These are phyloP conservation scores for Zygnema cylindricum DNA, from an alignment of 139 green algal species.

Conservation along the genomic window DNA sequence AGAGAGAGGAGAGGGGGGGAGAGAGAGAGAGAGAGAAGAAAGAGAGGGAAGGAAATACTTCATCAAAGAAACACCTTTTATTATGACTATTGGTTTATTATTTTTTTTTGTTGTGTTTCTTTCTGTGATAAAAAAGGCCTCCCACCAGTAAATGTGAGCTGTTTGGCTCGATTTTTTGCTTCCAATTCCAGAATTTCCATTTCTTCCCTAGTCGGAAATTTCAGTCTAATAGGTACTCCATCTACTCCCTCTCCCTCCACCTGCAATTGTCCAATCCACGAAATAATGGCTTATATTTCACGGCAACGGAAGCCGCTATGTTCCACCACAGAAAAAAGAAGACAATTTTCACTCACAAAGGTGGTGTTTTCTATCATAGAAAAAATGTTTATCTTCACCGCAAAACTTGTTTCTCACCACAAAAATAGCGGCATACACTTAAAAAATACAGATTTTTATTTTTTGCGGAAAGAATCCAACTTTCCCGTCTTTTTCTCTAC, in stretches of 20 bases:
- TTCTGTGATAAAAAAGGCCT: background rate
- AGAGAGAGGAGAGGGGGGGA: background rate
- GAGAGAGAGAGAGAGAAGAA: background rate
- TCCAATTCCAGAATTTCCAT: background rate
- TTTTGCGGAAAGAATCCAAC: too few relatives aligned
- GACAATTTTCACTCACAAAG: background rate
- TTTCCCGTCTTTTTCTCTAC: too few relatives aligned
- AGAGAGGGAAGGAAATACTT: background rate
- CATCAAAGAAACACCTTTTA: background rate
- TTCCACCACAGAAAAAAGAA: too few relatives aligned
- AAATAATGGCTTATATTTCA: background rate
- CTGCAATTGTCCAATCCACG: constrained; percentile 1
- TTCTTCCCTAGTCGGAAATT: constrained; percentile 15
- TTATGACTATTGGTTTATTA: background rate
- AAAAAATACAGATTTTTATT: too few relatives aligned
- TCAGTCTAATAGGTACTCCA: constrained; percentile 19
- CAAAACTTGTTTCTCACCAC: too few relatives aligned
- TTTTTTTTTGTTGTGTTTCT: background rate
- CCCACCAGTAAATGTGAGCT: background rate
- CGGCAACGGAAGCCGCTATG: too few relatives aligned
- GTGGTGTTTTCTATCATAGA: background rate
- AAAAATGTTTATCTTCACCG: too few relatives aligned
- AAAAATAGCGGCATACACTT: too few relatives aligned
- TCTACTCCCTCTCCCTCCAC: constrained; percentile 22
- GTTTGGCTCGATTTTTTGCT: background rate